Conservation (phyloP, 371 early-diverging fungal species). For the Parasitella parasitica region DNA sequence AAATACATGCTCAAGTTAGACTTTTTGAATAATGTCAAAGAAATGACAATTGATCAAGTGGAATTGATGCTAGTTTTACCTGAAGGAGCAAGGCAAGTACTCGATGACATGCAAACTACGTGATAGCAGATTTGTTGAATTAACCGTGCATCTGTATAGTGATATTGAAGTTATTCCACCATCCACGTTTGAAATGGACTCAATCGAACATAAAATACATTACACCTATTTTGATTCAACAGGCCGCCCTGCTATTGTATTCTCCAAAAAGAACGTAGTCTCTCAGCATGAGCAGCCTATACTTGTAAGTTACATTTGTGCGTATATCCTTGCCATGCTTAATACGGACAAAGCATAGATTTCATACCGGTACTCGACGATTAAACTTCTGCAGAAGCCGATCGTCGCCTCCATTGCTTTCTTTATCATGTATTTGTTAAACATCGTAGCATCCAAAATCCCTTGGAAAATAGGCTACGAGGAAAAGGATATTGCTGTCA, state of each 20-base stretch:
- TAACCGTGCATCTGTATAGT: conserved; percentile 4
- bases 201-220: conserved; percentile 31
- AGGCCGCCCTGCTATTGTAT: conserved; percentile 58
- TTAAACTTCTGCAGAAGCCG: neutral
- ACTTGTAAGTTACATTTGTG: conserved; percentile 15
- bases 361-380: neutral
- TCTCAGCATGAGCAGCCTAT: conserved; percentile 49
- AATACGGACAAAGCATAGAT: neutral
- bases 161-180: conserved; percentile 51
- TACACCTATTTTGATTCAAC: conserved; percentile 71
- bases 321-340: neutral
- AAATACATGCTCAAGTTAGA: conserved; percentile 65
- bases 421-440: neutral
- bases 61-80: conserved; percentile 79
- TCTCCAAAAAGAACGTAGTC: conserved; percentile 62
- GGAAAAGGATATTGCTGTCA: neutral
- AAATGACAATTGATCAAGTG: conserved; percentile 61
- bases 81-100: conserved; percentile 87
- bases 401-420: neutral
- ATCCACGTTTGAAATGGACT: conserved; percentile 51
- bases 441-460: neutral
- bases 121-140: neutral
- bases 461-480: neutral
- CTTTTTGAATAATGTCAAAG: conserved; percentile 62
- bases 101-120: too few relatives aligned